Evolutionary conservation across 306 rosid genomes (phyloP).

Genomic region (Prunus campanulata): DNA sequence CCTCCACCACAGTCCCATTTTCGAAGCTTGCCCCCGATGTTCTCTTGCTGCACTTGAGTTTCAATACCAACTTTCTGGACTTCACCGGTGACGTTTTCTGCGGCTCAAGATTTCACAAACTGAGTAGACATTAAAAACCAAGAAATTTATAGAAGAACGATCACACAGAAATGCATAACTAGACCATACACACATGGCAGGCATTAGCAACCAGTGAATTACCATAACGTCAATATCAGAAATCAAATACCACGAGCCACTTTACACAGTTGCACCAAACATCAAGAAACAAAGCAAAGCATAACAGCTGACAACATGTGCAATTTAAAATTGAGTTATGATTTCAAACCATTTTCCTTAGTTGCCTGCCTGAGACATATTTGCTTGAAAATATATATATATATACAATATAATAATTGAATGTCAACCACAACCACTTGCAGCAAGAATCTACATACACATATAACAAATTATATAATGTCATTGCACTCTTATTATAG

Average conservation of each 20-base stretch:
- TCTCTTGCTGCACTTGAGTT: constrained; percentile 21
- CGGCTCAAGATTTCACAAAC: constrained; percentile 20
- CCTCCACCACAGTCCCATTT: constrained; percentile 38
- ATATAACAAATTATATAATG: background rate
- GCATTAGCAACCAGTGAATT: background rate
- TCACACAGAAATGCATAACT: background rate
- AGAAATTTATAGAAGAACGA: background rate
- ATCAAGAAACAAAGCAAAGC: background rate
- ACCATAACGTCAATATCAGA: background rate
- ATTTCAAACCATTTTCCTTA: background rate
- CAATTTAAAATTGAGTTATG: background rate
- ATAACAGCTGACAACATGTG: background rate
- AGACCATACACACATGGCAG: background rate
- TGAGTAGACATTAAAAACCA: constrained; percentile 1
- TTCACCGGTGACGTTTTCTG: constrained; percentile 29
- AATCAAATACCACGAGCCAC: background rate
- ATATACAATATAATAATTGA: background rate
- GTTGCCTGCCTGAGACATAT: background rate
- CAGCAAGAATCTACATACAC: background rate
- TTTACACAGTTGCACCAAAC: background rate
- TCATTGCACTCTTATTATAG: background rate
- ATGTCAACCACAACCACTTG: background rate
- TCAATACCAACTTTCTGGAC: constrained; percentile 23
- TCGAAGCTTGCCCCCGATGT: constrained; percentile 8
- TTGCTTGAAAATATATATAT: background rate